phyloP scores from a whole-genome alignment of 2,329 filamentous ascomycete genomes.

The Aphanoascus verrucosus region DNA sequence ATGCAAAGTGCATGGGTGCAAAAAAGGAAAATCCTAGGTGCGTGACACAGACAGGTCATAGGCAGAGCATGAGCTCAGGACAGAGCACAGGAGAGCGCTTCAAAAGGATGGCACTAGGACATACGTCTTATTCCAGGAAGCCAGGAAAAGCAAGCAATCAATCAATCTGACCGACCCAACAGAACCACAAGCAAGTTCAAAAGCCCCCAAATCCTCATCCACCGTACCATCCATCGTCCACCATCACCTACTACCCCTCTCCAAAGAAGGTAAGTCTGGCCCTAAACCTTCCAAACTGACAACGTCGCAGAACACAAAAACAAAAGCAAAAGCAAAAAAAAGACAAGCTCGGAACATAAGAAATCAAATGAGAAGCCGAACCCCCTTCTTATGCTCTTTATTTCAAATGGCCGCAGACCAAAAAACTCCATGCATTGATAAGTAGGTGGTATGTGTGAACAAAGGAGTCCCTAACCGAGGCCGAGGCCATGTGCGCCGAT shows the following conservation, averaged over 20 bases:
- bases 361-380: constrained; percentile 1
- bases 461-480: constrained; percentile 8
- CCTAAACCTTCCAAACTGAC: neutral
- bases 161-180: too few species aligned
- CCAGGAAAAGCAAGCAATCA: too few species aligned
- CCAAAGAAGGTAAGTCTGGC: neutral
- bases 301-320: neutral
- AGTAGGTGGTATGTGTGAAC: constrained; percentile 9
- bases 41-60: neutral
- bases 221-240: too few species aligned
- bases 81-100: too few species aligned
- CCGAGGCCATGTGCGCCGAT: constrained; percentile 8
- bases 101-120: too few species aligned
- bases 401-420: constrained; percentile 1
- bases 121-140: too few species aligned
- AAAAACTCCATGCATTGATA: constrained; percentile 10
- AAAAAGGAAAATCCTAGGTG: too few species aligned
- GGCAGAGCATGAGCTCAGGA: too few species aligned
- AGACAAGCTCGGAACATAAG: neutral
- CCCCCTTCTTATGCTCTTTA: constrained; percentile 9
- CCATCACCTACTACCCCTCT: neutral
- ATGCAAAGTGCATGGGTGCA: too few species aligned
- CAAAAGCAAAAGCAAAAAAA: neutral
- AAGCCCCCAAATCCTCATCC: too few species aligned
- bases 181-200: too few species aligned